Percentiles rank a stretch among this genome's conserved stretches.
These are phyloP conservation scores for Salix dunnii DNA, from an alignment of 345 rosid species.

Conservation along the genomic window DNA sequence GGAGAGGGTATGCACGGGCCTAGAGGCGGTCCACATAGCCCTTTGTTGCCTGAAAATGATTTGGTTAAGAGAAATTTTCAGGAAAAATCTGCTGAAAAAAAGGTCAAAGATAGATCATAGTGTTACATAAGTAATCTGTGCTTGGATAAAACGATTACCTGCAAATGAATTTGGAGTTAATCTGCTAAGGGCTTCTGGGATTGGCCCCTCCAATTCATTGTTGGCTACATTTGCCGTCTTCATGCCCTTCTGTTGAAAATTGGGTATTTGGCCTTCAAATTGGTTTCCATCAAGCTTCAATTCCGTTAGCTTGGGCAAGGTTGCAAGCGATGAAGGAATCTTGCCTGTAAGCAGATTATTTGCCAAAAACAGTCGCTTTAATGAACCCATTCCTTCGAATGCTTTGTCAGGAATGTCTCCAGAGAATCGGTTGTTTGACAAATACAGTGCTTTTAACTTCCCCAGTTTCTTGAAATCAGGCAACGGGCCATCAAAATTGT, in stretches of 20 bases:
- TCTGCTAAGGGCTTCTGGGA: slow-evolving; percentile 47
- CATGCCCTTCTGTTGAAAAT: slow-evolving; percentile 35
- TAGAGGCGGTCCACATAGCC: slow-evolving; percentile 57
- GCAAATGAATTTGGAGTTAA: slow-evolving; percentile 48
- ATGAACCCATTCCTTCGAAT: slow-evolving; percentile 48
- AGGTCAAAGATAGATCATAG: not conserved
- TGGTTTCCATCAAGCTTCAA: slow-evolving; percentile 63
- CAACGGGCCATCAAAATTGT: slow-evolving; percentile 47
- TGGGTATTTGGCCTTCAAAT: slow-evolving; percentile 54
- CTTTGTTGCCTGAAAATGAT: slow-evolving; percentile 50
- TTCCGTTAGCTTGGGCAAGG: slow-evolving; percentile 52
- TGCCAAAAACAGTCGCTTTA: slow-evolving; percentile 57
- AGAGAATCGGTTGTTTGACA: slow-evolving; percentile 56
- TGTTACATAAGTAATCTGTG: not conserved
- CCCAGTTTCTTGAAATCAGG: slow-evolving; percentile 49
- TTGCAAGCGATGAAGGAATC: slow-evolving; percentile 51
- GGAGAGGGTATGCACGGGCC: slow-evolving; percentile 31
- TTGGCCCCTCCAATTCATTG: slow-evolving; percentile 68
- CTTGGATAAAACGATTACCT: slow-evolving; percentile 31
- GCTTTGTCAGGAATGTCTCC: slow-evolving; percentile 56
- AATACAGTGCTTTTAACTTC: slow-evolving; percentile 48
- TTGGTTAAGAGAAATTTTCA: slow-evolving; percentile 1
- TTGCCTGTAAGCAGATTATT: slow-evolving; percentile 52
- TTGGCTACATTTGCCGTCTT: slow-evolving; percentile 47
- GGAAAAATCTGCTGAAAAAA: not conserved